phyloP scores from a whole-genome alignment of 176 grass and related monocot species.

The Oryza brachyantha region DNA sequence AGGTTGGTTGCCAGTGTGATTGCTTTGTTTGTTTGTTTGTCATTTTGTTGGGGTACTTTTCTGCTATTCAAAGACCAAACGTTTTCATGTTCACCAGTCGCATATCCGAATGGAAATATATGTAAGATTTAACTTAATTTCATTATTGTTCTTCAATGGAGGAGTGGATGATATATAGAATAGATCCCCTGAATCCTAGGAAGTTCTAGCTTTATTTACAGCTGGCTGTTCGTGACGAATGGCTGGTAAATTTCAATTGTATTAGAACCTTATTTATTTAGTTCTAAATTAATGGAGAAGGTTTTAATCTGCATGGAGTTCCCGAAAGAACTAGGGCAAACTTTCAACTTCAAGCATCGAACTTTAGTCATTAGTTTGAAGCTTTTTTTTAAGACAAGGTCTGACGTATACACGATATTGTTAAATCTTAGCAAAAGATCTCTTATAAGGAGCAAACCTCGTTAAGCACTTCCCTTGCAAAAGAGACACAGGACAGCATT shows the following conservation, averaged over 20 bases:
- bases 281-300: too few species aligned
- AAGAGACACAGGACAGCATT: not conserved
- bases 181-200: too few species aligned
- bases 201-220: too few species aligned
- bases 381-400: not conserved
- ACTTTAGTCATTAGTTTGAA: too few species aligned
- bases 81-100: not conserved
- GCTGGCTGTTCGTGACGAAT: too few species aligned
- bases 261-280: too few species aligned
- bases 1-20: not conserved
- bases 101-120: not conserved
- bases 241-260: too few species aligned
- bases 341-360: too few species aligned
- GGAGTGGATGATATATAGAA: not conserved
- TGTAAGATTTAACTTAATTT: not conserved
- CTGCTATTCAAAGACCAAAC: not conserved
- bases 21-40: not conserved
- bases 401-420: not conserved
- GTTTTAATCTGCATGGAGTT: too few species aligned
- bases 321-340: too few species aligned
- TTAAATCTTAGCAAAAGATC: not conserved
- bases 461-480: not conserved
- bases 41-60: constrained; percentile 1
- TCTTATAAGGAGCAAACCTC: not conserved
- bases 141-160: not conserved